Evolutionary conservation across 768 basidiomycete species (phyloP), one percentile per base, ranked within the genome.

Genomic region (Rhodosporidiobolus odoratus): DNA sequence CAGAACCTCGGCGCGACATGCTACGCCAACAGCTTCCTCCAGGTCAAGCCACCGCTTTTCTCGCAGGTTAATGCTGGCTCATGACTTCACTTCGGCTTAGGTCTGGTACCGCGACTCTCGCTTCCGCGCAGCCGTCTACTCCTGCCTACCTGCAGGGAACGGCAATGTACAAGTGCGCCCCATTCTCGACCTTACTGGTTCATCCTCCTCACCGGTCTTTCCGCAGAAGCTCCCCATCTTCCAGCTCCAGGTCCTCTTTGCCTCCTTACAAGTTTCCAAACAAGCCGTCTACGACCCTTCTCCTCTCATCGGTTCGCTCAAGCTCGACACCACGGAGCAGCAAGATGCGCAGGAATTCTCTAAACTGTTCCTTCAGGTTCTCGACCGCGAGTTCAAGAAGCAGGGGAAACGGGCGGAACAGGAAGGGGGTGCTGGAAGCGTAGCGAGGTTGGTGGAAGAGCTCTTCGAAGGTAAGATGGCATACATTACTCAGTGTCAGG

Each of bases 311-410:
- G 88, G 93, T 77, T 91, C 91, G 74, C 81, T 98, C 62, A 85
- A 87, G 67, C 81, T 98, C 47, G 85, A 88, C 27, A 87, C 88
- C 2, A 84, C 88, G 7, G 90, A 96, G 77, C 95, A 98, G 77
- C 94, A 97, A 80, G 95, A 98, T 81, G 93, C 95, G 38, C 92
- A 94, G 80, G 95, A 98, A 92, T 96, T 97, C 78, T 92, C 91
- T 4, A 97, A 97, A 76, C 84, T 97, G 25, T 95, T 97, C 80
- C 89, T 97, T 85, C 86, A 87, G 19, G 88, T 92, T 77, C 83
- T 97, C 41, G 90, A 91, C 72, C 83, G 83, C 12, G 91, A 96
- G 80, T 96, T 96, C 79, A 84, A 86, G 80, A 91, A 90, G 78
- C 92, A 96, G 76, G 81, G 45, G 2, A 32, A 40, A 19, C 61